Conservation (phyloP, 371 early-diverging fungal species). For the Rhizopus arrhizus region DNA sequence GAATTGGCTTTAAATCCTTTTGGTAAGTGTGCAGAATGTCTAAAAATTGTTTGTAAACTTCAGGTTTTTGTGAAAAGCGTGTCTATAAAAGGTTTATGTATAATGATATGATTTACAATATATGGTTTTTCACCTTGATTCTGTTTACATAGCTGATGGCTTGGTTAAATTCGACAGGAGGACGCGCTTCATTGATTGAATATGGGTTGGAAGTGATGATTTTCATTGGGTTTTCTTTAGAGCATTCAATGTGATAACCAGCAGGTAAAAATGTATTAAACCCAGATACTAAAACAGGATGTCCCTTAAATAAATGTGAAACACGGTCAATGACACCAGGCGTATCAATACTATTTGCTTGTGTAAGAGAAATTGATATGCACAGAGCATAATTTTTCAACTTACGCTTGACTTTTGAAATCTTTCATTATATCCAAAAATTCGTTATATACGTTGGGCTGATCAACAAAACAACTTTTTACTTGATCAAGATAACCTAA, state of each 20-base stretch:
- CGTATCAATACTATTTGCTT: constrained; percentile 78
- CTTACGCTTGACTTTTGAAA: constrained; percentile 95
- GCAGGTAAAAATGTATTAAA: constrained; percentile 99
- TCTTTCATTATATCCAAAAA: constrained; percentile 99
- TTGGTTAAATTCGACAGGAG: constrained; percentile 77
- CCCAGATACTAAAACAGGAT: constrained; percentile 90
- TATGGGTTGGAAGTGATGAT: constrained; percentile 10
- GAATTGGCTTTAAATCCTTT: constrained; percentile 85
- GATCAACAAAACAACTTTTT: constrained; percentile 89
- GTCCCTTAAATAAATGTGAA: constrained; percentile 88
- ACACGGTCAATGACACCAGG: constrained; percentile 97
- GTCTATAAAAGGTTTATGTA: constrained; percentile 48
- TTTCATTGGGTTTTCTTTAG: constrained; percentile 45
- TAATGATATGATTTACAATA: no score
- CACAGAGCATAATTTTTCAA: constrained; percentile 9
- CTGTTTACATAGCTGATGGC: constrained; percentile 96
- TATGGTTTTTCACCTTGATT: constrained; percentile 69
- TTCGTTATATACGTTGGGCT: constrained; percentile 95
- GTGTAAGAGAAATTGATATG: background rate
- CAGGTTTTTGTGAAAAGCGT: constrained; percentile 85
- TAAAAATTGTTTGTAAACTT: constrained; percentile 90
- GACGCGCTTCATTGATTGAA: constrained; percentile 30
- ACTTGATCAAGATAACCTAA: constrained; percentile 97
- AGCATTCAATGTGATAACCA: constrained; percentile 90
- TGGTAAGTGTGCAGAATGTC: constrained; percentile 93